phyloP scores from a whole-genome alignment of 192 early-diverging fungal genomes.

The Chytriomyces sp. region DNA sequence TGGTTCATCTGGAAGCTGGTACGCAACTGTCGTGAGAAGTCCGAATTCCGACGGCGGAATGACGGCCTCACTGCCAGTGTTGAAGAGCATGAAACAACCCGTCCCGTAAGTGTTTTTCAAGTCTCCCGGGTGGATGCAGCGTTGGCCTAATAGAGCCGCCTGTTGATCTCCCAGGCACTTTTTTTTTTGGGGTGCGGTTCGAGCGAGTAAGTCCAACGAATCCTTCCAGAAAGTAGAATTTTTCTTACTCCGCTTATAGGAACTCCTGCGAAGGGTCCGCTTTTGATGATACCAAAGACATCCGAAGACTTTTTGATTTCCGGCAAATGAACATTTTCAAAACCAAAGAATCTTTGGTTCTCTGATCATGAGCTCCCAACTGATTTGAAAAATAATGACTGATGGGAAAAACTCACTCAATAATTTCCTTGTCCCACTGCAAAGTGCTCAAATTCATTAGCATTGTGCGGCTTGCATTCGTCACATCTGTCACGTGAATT shows the following conservation, averaged over 20 bases:
- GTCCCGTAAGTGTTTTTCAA: conserved; percentile 97
- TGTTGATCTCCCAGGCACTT: conserved; percentile 91
- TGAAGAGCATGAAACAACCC: conserved; percentile 95
- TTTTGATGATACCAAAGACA: conserved; percentile 65
- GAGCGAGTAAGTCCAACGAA: background rate
- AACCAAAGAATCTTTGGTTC: conserved; percentile 76
- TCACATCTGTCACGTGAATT: conserved; percentile 85
- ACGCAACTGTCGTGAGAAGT: conserved; percentile 87
- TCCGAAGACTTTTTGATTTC: conserved; percentile 83
- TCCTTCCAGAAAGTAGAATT: background rate
- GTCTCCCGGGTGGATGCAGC: conserved; percentile 83
- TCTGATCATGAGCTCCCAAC: background rate
- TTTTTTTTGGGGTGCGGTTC: background rate
- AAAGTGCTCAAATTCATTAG: conserved; percentile 86
- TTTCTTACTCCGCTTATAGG: conserved; percentile 73
- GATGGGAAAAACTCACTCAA: conserved; percentile 31
- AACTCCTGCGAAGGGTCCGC: conserved; percentile 69
- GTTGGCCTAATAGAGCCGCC: conserved; percentile 93
- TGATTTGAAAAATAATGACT: background rate
- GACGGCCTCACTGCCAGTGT: conserved; percentile 79
- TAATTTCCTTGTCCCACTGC: conserved; percentile 77
- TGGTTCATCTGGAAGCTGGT: conserved; percentile 72
- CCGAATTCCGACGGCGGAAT: conserved; percentile 72
- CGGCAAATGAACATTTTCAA: conserved; percentile 70
- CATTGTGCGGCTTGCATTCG: conserved; percentile 95